phyloP scores from a whole-genome alignment of 2,329 filamentous ascomycete genomes.

The Fusarium bactridioides region DNA sequence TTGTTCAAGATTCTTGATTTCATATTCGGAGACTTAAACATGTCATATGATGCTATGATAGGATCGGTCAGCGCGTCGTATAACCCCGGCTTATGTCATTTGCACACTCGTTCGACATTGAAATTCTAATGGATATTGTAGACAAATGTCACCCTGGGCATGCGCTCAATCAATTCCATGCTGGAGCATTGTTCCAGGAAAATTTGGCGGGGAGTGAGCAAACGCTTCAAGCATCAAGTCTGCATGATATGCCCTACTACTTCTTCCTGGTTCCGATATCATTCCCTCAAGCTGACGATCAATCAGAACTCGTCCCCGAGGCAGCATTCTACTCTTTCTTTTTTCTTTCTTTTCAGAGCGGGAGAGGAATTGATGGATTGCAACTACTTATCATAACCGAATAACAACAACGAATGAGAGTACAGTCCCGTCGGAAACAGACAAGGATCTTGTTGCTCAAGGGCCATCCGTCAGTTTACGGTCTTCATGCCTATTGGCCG shows the following conservation, averaged over 20 bases:
- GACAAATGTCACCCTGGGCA: too few relatives aligned
- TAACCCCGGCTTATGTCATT: not conserved
- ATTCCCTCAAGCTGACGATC: too few relatives aligned
- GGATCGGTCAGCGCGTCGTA: not conserved
- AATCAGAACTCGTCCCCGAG: not conserved
- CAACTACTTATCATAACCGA: rapidly evolving
- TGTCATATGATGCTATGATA: not conserved
- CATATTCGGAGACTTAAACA: not conserved
- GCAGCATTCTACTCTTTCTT: not conserved
- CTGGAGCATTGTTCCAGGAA: not conserved
- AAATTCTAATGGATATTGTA: rapidly evolving
- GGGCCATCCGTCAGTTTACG: not conserved
- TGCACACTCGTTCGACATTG: too few relatives aligned
- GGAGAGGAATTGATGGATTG: not conserved
- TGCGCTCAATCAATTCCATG: rapidly evolving
- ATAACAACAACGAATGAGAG: not conserved
- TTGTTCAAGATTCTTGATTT: not conserved
- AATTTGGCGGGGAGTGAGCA: not conserved
- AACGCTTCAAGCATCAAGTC: not conserved
- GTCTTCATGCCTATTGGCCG: not conserved
- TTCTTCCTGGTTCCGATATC: not conserved
- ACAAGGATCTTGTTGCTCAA: not conserved
- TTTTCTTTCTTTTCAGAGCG: not conserved
- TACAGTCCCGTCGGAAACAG: not conserved
- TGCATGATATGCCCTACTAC: not conserved